Evolutionary conservation across 495 filamentous ascomycete genomes (phyloP).

Genomic region (Tuber aestivum): DNA sequence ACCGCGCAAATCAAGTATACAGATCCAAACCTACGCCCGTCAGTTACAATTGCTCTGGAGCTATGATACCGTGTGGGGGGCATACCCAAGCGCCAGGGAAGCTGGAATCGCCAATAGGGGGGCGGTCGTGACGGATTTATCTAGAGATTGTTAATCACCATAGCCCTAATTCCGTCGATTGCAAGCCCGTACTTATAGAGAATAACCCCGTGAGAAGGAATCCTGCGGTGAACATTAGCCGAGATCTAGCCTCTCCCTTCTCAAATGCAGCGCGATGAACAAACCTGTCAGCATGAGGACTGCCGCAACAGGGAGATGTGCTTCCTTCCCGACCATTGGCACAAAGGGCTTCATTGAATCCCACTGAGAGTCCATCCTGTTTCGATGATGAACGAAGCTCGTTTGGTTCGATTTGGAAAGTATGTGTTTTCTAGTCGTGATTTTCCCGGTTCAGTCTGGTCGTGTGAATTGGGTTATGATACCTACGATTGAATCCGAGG

Average conservation of each 20-base stretch:
- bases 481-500: too few species aligned
- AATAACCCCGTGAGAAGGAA: constrained; percentile 39
- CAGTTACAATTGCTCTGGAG: not conserved
- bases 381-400: not conserved
- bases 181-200: constrained; percentile 29
- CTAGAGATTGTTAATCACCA: constrained; percentile 48
- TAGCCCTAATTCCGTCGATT: not conserved
- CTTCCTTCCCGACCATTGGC: constrained; percentile 72
- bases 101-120: constrained; percentile 78
- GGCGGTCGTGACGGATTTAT: constrained; percentile 75
- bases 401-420: not conserved
- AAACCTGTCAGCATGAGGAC: constrained; percentile 52
- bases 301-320: constrained; percentile 79
- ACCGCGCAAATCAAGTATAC: constrained; percentile 98
- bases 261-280: not conserved
- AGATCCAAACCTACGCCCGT: constrained; percentile 67
- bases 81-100: constrained; percentile 82
- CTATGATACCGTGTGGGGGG: constrained; percentile 19
- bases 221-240: constrained; percentile 23
- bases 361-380: constrained; percentile 36
- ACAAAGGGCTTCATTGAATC: constrained; percentile 59
- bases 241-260: not conserved
- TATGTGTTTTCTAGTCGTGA: constrained; percentile 8
- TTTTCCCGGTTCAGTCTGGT: not conserved
- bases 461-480: not conserved